Base-by-base conservation (phyloP, 257 asterid genomes). In the Galeopsis tetrahit region DNA sequence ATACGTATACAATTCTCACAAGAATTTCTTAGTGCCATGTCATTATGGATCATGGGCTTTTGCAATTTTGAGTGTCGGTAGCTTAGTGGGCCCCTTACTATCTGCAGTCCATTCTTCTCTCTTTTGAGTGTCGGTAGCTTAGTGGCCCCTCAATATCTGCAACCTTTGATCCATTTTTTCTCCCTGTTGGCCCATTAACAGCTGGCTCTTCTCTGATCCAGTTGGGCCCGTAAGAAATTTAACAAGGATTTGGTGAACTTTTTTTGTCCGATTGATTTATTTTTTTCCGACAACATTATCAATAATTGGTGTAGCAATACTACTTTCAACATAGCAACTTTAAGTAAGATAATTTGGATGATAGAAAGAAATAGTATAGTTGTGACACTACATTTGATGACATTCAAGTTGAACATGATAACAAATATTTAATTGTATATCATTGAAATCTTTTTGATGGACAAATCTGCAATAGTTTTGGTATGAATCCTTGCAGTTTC, bases 61-160 rank as follows among this genome's bases (percentile, higher is more conserved):
- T 69, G 32, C 69, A 44, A 28, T 58, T 65, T 11, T 66, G 36
- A 63, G 80, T 78, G 85, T 77, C 82, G 82, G 85, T 67, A 46
- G 33, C 15, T 21, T 33, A 38, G 74, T 72, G 71, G 72, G 65
- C 57, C 65, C 77, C 17, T 46, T 11, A 39, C 9, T 48, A 53
- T 57, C 53, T 17, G 15, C 65, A 69, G 10, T 71, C 70, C 28
- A 52, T 63, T 74, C 43, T 58, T 71, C 46, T 61, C 55, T 8
- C 38, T 35, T 48, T 32, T 68, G 6, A 21, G 62, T 56, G 62
- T 56, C 62, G 62, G 62, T 56, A 6, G 36, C n/a, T 10, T 56
- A 56, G 62, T 56, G 34, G 62, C 14, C 6, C 62, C 35, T 14
- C 36, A 15, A 32, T 33, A 7, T 56, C 59, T 32, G 31, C 68